Evolutionary conservation across 495 filamentous ascomycete genomes (phyloP), one percentile per base, ranked within the genome.

Genomic region (Podospora comata): DNA sequence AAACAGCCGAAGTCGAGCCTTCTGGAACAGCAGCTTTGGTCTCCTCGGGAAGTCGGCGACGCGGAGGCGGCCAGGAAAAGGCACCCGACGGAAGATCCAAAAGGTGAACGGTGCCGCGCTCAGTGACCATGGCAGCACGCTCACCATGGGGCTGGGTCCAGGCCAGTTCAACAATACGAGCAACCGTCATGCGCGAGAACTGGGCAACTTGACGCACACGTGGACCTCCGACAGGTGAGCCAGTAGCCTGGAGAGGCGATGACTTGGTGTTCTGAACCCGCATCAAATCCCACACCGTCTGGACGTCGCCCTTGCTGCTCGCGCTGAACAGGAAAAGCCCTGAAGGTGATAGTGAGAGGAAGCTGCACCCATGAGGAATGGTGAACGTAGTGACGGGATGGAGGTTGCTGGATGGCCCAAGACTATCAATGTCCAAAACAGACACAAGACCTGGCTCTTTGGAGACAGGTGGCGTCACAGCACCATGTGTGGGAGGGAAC

Each of bases 281-380:
- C 88, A 94, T 90, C 63, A 97, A 79, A 79, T 97, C 92, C 95
- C 95, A 99, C 2, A 97, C 88, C 67, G 90, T 91, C 76, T 96
- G 89, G 4, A 95, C 87, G 73, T 99, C 95, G 11, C 95, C 95
- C 71, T 97, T 97, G 71, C 86, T 90, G 76, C 91, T 97, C 19
- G 91, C 94, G 1, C 92, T 98, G 68, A 99, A 87, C 11, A 99
- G 81, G 75, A 88, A 87, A 2, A 97, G 79, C 2, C 94, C 94
- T 59, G 86, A 90, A 0, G 95, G 94, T 58, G 93, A 89, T 65
- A 99, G 91, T 0, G 94, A 96, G 23, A 99, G 77, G 74, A 91
- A 94, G 76, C 95, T 97, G 77, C 93, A 97, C 26, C 95, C 95
- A 62, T 90, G 86, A 7, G 90, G 90, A 5, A 91, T 83, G 23